A percentile compares a stretch with the other conserved stretches of the same genome.
Evolutionary conservation across 129 eudicot species (phyloP).

Genomic region (Flaveria sonorensis): DNA sequence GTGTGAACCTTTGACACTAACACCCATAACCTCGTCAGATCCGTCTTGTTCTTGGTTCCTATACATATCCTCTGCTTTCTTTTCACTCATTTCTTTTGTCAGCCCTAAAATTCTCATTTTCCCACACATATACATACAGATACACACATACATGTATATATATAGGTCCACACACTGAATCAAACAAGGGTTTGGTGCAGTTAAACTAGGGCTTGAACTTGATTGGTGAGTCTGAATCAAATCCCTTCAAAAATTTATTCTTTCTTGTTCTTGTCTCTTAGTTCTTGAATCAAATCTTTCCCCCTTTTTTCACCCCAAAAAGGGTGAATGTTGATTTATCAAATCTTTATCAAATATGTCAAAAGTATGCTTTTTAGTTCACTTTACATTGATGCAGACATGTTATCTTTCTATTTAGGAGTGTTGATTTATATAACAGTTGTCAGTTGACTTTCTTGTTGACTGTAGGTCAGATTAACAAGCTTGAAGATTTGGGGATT

Average conservation of each 20-base stretch:
- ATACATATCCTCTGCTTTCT: slow-evolving; percentile 39
- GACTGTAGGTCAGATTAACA: slow-evolving; percentile 31
- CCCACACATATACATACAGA: slow-evolving; percentile 30
- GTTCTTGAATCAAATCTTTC: slow-evolving; percentile 7
- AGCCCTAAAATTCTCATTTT: slow-evolving; percentile 26
- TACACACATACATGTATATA: slow-evolving; percentile 6
- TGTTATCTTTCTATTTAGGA: not conserved
- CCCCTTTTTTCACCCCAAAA: slow-evolving; percentile 19
- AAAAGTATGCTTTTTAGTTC: slow-evolving; percentile 25
- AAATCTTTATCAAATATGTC: slow-evolving; percentile 29
- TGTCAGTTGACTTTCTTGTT: slow-evolving; percentile 41
- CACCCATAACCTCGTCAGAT: slow-evolving; percentile 35
- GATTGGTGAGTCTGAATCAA: slow-evolving; percentile 33
- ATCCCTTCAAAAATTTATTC: slow-evolving; percentile 17
- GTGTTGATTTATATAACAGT: slow-evolving; percentile 26
- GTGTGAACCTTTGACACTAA: slow-evolving; percentile 38
- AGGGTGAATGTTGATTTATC: slow-evolving; percentile 28
- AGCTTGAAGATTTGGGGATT: slow-evolving; percentile 38
- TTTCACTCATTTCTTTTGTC: slow-evolving; percentile 26
- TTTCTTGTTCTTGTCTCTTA: not conserved
- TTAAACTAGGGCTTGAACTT: slow-evolving; percentile 30
- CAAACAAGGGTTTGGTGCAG: slow-evolving; percentile 26
- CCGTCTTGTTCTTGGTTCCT: slow-evolving; percentile 44
- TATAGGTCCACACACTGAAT: slow-evolving; percentile 38
- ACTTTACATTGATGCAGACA: not conserved